A percentile compares a stretch with the other conserved stretches of the same genome.
Conservation (phyloP, 1,139 yeast species). For the Saccharomyces hybrid region DNA sequence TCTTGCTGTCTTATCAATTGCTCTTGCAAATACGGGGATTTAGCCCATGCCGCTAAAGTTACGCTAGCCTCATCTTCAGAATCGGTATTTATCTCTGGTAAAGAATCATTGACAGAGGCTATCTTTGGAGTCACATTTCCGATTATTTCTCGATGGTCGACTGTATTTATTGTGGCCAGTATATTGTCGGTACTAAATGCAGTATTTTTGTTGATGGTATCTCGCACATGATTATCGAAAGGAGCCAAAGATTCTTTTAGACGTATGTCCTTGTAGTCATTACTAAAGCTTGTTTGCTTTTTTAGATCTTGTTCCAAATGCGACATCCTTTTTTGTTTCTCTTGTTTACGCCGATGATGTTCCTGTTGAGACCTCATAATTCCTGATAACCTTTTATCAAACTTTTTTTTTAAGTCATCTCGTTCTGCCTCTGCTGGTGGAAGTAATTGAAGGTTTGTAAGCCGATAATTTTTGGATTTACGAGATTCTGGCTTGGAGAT, state of each 20-base stretch:
- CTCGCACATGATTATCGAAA: neutral
- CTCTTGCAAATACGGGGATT: slow-evolving; percentile 23
- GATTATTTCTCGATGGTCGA: slow-evolving; percentile 26
- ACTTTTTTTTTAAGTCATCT: slow-evolving; percentile 25
- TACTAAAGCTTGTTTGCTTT: slow-evolving; percentile 19
- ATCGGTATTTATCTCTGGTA: slow-evolving; percentile 32
- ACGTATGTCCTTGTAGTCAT: slow-evolving; percentile 12
- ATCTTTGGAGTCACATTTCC: slow-evolving; percentile 11
- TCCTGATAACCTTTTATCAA: slow-evolving; percentile 28
- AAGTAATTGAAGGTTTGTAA: slow-evolving; percentile 27
- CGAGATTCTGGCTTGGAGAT: neutral
- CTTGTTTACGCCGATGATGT: slow-evolving; percentile 22
- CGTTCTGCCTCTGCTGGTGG: slow-evolving; percentile 23
- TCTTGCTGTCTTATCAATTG: slow-evolving; percentile 48
- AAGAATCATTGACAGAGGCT: slow-evolving; percentile 14
- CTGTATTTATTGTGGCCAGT: slow-evolving; percentile 19
- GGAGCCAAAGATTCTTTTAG: neutral
- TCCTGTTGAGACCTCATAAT: slow-evolving; percentile 30
- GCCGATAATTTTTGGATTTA: slow-evolving; percentile 11
- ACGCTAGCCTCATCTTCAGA: slow-evolving; percentile 25
- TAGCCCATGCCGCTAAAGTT: slow-evolving; percentile 30
- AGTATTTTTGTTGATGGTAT: slow-evolving; percentile 3
- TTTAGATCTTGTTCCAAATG: slow-evolving; percentile 24
- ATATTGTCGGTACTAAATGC: slow-evolving; percentile 3
- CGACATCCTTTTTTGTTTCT: slow-evolving; percentile 25